A percentile compares a stretch with the other conserved stretches of the same genome.
Conservation (phyloP, 2,329 filamentous ascomycete species). For the Fusarium incarnatum region DNA sequence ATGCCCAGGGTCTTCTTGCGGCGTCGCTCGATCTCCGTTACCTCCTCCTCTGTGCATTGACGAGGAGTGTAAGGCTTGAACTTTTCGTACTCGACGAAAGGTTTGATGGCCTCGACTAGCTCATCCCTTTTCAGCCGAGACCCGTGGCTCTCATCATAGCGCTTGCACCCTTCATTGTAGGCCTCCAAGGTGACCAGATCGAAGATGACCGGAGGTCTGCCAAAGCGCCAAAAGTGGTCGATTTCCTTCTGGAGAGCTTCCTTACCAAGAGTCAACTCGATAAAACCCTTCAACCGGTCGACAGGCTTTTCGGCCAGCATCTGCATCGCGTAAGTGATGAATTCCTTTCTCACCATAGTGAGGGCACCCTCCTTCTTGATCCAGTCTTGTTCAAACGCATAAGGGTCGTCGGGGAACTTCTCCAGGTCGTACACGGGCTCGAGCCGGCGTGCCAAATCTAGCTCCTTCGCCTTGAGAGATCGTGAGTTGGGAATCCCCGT, state of each 20-base stretch:
- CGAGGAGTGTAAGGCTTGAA: neutral
- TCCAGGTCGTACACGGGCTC: neutral
- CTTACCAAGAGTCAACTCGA: neutral
- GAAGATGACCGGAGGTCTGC: no score
- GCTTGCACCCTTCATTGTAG: no score
- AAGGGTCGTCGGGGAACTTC: neutral
- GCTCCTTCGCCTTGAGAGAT: neutral
- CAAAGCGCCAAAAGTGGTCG: neutral
- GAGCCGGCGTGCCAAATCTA: accelerated
- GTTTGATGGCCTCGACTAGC: neutral
- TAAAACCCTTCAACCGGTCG: neutral
- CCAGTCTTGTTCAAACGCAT: neutral
- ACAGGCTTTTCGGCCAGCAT: no score
- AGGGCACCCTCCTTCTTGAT: neutral
- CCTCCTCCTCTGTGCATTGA: neutral
- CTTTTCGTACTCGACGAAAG: neutral
- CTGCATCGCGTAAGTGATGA: neutral
- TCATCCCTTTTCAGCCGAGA: no score
- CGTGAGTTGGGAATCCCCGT: neutral
- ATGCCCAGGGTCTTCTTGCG: neutral
- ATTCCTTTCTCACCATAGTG: neutral
- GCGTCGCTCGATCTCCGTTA: neutral
- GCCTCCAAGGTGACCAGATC: no score
- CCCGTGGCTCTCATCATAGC: no score
- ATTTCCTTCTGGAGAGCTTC: neutral